These are phyloP conservation scores for Pilaira anomala DNA, from an alignment of 192 early-diverging fungal genomes.

Conservation along the genomic window DNA sequence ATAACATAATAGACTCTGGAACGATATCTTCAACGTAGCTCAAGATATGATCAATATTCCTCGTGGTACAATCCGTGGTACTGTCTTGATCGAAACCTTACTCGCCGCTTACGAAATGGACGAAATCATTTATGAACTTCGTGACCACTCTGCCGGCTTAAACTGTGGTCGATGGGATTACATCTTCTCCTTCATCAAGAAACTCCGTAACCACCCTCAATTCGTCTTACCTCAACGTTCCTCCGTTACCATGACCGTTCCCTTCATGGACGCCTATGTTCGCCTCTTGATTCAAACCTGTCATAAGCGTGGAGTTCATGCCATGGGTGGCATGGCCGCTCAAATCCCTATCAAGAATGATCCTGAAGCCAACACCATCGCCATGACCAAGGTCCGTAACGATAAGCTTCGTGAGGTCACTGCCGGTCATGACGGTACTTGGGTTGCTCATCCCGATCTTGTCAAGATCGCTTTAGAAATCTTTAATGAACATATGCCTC, in stretches of 20 bases:
- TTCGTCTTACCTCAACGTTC: constrained; percentile 89
- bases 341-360: constrained; percentile 98
- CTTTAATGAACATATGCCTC: constrained; percentile 94
- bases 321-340: constrained; percentile 99
- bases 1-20: constrained; percentile 78
- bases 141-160: constrained; percentile 95
- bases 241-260: constrained; percentile 90
- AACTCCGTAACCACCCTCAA: constrained; percentile 84
- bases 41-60: constrained; percentile 89
- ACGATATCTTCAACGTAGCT: constrained; percentile 93
- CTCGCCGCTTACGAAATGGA: constrained; percentile 98
- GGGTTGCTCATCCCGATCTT: constrained; percentile 97
- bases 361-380: constrained; percentile 80
- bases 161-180: constrained; percentile 99
- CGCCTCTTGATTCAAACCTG: constrained; percentile 96
- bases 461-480: constrained; percentile 86
- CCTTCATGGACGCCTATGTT: constrained; percentile 99
- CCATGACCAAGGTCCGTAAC: constrained; percentile 89
- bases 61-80: constrained; percentile 94
- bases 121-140: constrained; percentile 98
- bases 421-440: constrained; percentile 93
- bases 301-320: constrained; percentile 96
- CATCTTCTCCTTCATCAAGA: constrained; percentile 98
- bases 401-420: constrained; percentile 96
- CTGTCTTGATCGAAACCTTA: constrained; percentile 97